Conservation (phyloP, 192 early-diverging fungal genomes). For the Podila epicladia region DNA sequence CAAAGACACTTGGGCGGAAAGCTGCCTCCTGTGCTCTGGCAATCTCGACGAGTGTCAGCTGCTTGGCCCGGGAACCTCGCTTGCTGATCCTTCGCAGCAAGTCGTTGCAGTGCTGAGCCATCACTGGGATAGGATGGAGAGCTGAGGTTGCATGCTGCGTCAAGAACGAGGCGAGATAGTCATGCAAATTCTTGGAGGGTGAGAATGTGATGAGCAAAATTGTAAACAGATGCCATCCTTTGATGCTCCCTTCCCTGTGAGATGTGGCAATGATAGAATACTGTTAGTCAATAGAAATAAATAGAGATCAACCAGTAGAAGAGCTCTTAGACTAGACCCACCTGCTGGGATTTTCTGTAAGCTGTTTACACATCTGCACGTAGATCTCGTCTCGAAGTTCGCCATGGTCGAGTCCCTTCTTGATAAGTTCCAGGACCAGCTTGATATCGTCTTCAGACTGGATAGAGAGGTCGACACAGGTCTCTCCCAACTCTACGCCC, state of each 20-base stretch:
- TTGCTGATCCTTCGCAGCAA: constrained; percentile 78
- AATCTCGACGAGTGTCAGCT: constrained; percentile 72
- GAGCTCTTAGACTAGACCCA: constrained; percentile 14
- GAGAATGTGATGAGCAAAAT: constrained; percentile 89
- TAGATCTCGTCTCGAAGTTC: constrained; percentile 93
- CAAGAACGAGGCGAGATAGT: constrained; percentile 85
- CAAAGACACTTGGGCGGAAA: constrained; percentile 89
- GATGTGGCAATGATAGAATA: background rate
- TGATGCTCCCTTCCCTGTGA: constrained; percentile 68
- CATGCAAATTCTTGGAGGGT: constrained; percentile 87
- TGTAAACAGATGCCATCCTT: constrained; percentile 89
- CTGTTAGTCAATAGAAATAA: background rate
- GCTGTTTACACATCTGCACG: constrained; percentile 92
- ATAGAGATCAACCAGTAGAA: background rate
- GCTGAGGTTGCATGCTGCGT: constrained; percentile 65
- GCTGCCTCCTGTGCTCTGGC: constrained; percentile 83
- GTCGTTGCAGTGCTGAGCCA: constrained; percentile 59
- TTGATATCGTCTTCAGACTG: constrained; percentile 54
- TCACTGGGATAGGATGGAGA: constrained; percentile 60
- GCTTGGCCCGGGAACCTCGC: constrained; percentile 83
- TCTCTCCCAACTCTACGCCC: constrained; percentile 31
- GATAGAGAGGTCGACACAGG: constrained; percentile 52
- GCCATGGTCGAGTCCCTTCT: constrained; percentile 77
- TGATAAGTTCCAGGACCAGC: constrained; percentile 82
- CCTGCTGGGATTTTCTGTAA: constrained; percentile 79